phyloP scores from a whole-genome alignment of 73 alveolate species.

The Paramecium tetraurelia region DNA sequence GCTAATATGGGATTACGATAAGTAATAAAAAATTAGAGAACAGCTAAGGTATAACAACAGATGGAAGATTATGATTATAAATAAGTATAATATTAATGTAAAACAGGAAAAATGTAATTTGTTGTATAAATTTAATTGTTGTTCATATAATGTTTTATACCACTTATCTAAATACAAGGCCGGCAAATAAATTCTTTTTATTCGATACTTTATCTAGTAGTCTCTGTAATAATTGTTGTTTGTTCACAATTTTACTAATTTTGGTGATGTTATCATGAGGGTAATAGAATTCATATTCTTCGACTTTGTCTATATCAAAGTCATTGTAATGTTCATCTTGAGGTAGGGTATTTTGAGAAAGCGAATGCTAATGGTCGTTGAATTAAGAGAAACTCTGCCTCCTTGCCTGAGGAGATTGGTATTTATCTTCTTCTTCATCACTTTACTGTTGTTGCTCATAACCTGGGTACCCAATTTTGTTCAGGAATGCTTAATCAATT shows the following conservation, averaged over 20 bases:
- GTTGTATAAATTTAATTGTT: not conserved
- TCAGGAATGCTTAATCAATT: not conserved
- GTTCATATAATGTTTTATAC: not conserved
- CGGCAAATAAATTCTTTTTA: not conserved
- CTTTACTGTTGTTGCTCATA: not conserved
- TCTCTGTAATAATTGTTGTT: not conserved
- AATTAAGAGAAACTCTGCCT: not conserved
- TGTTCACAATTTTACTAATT: not conserved
- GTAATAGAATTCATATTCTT: slow-evolving; percentile 10
- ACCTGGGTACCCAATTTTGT: not conserved
- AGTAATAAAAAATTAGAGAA: not conserved
- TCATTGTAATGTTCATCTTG: not conserved
- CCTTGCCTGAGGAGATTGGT: not conserved
- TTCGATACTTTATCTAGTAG: not conserved
- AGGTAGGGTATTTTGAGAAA: not conserved
- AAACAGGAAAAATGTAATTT: not conserved
- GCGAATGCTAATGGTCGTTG: not conserved
- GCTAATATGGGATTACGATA: not conserved
- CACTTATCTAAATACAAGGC: not conserved
- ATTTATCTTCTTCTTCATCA: not conserved
- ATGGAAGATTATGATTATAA: not conserved
- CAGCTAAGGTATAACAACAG: not conserved
- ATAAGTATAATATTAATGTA: not conserved
- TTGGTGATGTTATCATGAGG: not conserved
- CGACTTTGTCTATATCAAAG: not conserved